Base-by-base conservation (phyloP, 257 asterid genomes). In the Lycium ferocissimum region DNA sequence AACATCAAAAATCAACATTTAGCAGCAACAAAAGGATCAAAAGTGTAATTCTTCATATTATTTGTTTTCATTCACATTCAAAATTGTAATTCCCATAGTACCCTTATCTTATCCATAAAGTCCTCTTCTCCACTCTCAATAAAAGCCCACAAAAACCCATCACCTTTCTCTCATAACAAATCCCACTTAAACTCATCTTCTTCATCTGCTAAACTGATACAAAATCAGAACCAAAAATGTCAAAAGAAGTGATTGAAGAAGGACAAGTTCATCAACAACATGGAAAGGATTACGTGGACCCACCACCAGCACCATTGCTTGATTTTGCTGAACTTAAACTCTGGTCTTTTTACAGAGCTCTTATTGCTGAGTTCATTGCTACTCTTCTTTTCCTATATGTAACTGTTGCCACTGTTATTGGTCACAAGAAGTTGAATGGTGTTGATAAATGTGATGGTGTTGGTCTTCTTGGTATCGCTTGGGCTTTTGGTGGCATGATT, bases 401-500 rank as follows among this genome's bases (percentile, higher is more conserved):
- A 7, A 92, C 94, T 10, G 91, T 94, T 5, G 91, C 95, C 78
- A 94, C 98, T 3, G 99, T 95, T 83, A 95, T 95, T 75, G 99
- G 98, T 12, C 92, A 94, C 91, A 94, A 90, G 81, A 85, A 86
- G 87, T 91, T 84, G 84, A 86, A 84, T 90, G 93, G 83, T 2
- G 76, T 43, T 22, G 97, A 92, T 85, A 93, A 83, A n/a, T 95
- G 99, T 85, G 97, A 89, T 73, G 98, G 98, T 1, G 98, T 94
- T 5, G 98, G 98, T 20, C 84, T 94, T 66, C 95, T 94, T 3
- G 98, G 98, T 84, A 93, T 94, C 59, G 88, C 98, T 0, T 94
- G 98, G 98, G 98, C 97, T 75, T 94, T 94, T 59, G 98, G 98
- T 7, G 98, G 98, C 90, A 93, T 92, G 98, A 93, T 94, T 40